These are phyloP conservation scores for Termitomyces heimii DNA, from an alignment of 768 basidiomycete species.

Conservation along the genomic window DNA sequence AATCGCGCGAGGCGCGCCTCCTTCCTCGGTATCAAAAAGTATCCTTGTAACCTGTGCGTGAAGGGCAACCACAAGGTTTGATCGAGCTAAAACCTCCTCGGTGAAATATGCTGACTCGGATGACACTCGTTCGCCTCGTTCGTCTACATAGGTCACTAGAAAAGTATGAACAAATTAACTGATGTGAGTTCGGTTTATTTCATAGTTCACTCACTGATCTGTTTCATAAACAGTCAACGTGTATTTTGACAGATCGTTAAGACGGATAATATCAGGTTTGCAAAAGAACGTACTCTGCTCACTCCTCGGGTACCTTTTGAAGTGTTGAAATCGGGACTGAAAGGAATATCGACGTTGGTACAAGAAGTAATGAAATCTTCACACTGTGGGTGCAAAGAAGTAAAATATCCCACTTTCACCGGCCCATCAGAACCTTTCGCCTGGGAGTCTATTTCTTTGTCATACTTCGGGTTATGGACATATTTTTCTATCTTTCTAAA, in stretches of 20 bases:
- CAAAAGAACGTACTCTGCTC: conserved; percentile 35
- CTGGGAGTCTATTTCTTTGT: conserved; percentile 40
- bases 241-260: neutral
- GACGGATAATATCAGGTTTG: neutral
- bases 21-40: conserved; percentile 30
- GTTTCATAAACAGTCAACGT: neutral
- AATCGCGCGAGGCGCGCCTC: conserved; percentile 33
- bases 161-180: neutral
- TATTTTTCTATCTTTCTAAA: conserved; percentile 62
- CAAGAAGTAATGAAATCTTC: conserved; percentile 49
- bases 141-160: conserved; percentile 61
- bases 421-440: conserved; percentile 46
- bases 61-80: conserved; percentile 54
- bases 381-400: conserved; percentile 29
- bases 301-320: conserved; percentile 47
- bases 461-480: conserved; percentile 36
- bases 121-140: conserved; percentile 44
- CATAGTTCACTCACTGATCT: conserved; percentile 24
- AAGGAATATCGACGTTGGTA: conserved; percentile 42
- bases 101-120: conserved; percentile 63
- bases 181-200: neutral
- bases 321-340: conserved; percentile 52
- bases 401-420: conserved; percentile 46
- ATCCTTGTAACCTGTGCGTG: conserved; percentile 49
- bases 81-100: conserved; percentile 46